Conservation (phyloP, 208 protist species). For the Spironucleus salmonicida region DNA sequence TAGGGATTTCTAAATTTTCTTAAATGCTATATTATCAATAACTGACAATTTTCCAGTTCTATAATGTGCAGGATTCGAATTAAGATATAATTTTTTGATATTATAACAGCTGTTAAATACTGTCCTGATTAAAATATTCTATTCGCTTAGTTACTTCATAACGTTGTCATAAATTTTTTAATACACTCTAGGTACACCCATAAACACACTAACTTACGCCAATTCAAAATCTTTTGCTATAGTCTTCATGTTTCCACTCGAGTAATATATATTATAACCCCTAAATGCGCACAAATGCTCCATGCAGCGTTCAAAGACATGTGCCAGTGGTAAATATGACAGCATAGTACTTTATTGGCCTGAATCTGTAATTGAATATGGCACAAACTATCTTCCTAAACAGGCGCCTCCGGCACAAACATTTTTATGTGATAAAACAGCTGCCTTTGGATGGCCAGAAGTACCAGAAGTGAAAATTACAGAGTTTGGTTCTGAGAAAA, state of each 20-base stretch:
- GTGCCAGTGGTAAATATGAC: conserved; percentile 21
- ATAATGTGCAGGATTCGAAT: neutral
- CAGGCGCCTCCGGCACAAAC: neutral
- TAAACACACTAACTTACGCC: neutral
- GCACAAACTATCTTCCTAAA: neutral
- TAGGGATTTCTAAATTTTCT: neutral
- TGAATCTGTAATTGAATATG: neutral
- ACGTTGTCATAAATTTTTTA: conserved; percentile 10
- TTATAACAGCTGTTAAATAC: neutral
- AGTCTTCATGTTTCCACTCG: neutral
- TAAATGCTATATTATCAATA: neutral
- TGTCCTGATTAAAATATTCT: neutral
- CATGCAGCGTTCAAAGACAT: conserved; percentile 3
- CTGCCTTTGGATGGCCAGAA: conserved; percentile 19
- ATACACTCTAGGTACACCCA: conserved; percentile 2
- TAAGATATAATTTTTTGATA: neutral
- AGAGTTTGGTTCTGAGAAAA: neutral
- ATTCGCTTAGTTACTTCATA: neutral
- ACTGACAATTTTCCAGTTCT: neutral
- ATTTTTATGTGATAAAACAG: neutral
- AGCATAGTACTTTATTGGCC: neutral
- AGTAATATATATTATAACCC: neutral
- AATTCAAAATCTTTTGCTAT: conserved; percentile 22
- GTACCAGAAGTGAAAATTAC: conserved; percentile 20
- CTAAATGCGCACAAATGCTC: neutral